Conservation (phyloP, 345 rosid genomes). For the Crucihimalaya himalaica region DNA sequence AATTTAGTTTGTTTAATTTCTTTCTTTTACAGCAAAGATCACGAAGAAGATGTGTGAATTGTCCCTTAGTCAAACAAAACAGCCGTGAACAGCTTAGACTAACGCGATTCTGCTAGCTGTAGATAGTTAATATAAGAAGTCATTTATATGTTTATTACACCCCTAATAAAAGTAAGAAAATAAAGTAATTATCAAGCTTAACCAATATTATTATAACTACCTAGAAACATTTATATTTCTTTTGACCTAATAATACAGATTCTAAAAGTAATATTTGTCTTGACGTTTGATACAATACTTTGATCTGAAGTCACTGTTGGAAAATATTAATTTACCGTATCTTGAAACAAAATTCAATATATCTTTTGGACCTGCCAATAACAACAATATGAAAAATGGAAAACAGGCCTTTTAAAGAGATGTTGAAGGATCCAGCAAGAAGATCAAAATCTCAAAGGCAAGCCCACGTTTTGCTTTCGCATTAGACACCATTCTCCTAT, state of each 20-base stretch:
- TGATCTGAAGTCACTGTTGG: conserved; percentile 18
- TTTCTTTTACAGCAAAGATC: conserved; percentile 42
- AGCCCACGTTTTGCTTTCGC: neutral
- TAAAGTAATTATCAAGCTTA: conserved; percentile 6
- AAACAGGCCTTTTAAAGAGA: neutral
- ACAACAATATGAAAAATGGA: neutral
- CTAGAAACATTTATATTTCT: neutral
- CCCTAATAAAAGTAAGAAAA: neutral
- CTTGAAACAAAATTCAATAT: neutral
- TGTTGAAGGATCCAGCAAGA: conserved; percentile 8
- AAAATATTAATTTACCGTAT: neutral
- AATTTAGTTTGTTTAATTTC: neutral
- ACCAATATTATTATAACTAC: neutral
- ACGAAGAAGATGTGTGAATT: conserved; percentile 24
- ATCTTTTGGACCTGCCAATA: neutral
- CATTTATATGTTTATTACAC: neutral
- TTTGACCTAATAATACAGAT: neutral
- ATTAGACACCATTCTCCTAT: neutral
- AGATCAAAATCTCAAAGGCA: neutral
- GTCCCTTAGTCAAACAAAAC: conserved; percentile 41
- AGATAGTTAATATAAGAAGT: neutral
- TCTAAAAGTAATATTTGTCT: conserved; percentile 13
- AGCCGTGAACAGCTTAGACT: conserved; percentile 37
- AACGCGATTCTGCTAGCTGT: conserved; percentile 36
- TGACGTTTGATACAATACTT: conserved; percentile 23